Percentiles rank a stretch among this genome's conserved stretches.
phyloP scores from a whole-genome alignment of 495 filamentous ascomycete genomes.

The Penicillium coprophilum region DNA sequence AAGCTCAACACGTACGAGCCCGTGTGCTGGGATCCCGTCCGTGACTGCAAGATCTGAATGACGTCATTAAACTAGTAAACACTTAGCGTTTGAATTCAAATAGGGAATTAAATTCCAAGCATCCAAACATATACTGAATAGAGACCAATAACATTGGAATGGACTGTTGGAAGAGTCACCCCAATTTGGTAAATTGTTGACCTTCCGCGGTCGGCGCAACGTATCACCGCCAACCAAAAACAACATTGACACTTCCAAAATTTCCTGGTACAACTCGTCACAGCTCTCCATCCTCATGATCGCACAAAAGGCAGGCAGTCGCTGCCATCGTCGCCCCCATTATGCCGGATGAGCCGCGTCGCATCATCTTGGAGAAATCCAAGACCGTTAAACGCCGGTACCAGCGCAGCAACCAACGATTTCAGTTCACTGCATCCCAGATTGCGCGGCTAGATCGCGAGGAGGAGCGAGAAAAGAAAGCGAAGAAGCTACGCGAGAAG shows the following conservation, averaged over 20 bases:
- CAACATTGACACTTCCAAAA: slow-evolving; percentile 1
- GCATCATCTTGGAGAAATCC: slow-evolving; percentile 48
- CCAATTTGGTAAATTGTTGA: slow-evolving; percentile 32
- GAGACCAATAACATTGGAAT: not conserved
- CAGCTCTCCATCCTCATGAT: slow-evolving; percentile 19
- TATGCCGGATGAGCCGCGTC: slow-evolving; percentile 43
- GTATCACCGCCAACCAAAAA: slow-evolving; percentile 31
- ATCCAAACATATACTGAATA: not conserved
- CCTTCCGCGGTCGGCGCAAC: slow-evolving; percentile 31
- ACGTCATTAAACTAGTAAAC: slow-evolving; percentile 17
- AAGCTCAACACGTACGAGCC: slow-evolving; percentile 58
- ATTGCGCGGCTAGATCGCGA: slow-evolving; percentile 47
- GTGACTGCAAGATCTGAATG: slow-evolving; percentile 32
- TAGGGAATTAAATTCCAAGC: not conserved
- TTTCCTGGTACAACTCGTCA: slow-evolving; percentile 5
- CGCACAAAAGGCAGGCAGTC: slow-evolving; percentile 18
- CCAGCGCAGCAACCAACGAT: slow-evolving; percentile 48
- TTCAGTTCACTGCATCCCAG: slow-evolving; percentile 43
- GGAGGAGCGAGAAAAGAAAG: slow-evolving; percentile 39
- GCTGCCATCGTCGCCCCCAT: slow-evolving; percentile 25
- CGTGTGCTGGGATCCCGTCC: slow-evolving; percentile 74
- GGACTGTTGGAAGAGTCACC: not conserved
- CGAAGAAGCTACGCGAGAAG: slow-evolving; percentile 44
- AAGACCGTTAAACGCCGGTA: slow-evolving; percentile 46
- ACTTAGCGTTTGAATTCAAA: slow-evolving; percentile 10